A percentile compares a stretch with the other conserved stretches of the same genome.
Evolutionary conservation across 2,329 filamentous ascomycete species (phyloP).

Genomic region (Penicillium sp.): DNA sequence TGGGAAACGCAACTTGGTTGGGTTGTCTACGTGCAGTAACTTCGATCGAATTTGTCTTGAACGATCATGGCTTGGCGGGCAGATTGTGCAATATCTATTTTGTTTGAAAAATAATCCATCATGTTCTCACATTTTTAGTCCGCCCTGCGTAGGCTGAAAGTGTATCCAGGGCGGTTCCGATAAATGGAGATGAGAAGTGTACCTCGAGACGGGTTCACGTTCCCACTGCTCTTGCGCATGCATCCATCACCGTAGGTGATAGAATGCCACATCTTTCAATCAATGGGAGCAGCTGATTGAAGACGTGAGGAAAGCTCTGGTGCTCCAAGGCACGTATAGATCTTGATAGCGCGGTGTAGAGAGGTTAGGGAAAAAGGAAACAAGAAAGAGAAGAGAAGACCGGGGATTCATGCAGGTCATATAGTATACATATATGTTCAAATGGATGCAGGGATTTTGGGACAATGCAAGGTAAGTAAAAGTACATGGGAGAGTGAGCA

Average conservation of each 20-base stretch:
- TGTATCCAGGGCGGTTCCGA: slow-evolving; percentile 58
- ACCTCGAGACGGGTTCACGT: slow-evolving; percentile 39
- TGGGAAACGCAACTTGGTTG: not conserved
- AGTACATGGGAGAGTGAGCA: slow-evolving; percentile 25
- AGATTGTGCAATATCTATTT: no score
- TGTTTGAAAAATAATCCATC: no score
- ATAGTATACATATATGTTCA: slow-evolving; percentile 39
- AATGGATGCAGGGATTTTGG: slow-evolving; percentile 16
- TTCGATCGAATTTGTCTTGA: slow-evolving; percentile 10
- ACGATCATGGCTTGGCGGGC: no score
- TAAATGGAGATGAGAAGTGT: slow-evolving; percentile 53
- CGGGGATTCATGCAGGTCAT: slow-evolving; percentile 25
- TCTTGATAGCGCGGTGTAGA: slow-evolving; percentile 30
- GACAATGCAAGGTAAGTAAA: slow-evolving; percentile 20
- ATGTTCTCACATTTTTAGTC: slow-evolving; percentile 65
- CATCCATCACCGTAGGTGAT: slow-evolving; percentile 24
- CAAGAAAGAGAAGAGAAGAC: slow-evolving; percentile 24
- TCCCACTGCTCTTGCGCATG: slow-evolving; percentile 57
- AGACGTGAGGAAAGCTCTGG: slow-evolving; percentile 57
- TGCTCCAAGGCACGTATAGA: slow-evolving; percentile 55
- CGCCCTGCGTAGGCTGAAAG: slow-evolving; percentile 57
- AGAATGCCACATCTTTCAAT: slow-evolving; percentile 58
- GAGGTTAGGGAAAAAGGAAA: slow-evolving; percentile 10
- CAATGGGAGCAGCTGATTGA: slow-evolving; percentile 51
- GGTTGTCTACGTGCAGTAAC: no score